These are phyloP conservation scores for Dryas drummondii DNA, from an alignment of 306 rosid species.

Conservation along the genomic window DNA sequence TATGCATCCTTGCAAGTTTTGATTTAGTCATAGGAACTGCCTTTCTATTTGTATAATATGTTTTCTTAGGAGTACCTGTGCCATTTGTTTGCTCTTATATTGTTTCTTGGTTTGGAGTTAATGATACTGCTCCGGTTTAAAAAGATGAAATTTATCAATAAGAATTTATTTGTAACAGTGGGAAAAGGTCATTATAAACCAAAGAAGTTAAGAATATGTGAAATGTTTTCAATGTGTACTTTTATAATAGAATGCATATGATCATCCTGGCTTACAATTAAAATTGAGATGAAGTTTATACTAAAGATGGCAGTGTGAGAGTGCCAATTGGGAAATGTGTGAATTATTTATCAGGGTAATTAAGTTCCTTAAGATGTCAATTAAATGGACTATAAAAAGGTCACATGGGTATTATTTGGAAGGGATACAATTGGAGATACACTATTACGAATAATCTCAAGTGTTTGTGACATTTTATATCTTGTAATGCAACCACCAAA, in stretches of 20 bases:
- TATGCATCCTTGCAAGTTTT: conserved; percentile 3
- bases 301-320: too few species aligned
- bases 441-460: neutral
- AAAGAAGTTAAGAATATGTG: too few species aligned
- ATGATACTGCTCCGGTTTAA: neutral
- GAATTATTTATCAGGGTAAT: neutral
- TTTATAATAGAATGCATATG: too few species aligned
- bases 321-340: neutral
- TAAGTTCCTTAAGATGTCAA: neutral
- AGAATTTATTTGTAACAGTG: too few species aligned
- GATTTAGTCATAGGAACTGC: neutral
- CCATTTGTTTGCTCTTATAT: neutral
- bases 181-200: too few species aligned
- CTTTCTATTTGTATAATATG: neutral
- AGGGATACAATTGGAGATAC: neutral
- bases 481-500: neutral
- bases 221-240: too few species aligned
- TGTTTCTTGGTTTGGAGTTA: neutral
- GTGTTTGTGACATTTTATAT: neutral
- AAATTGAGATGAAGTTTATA: too few species aligned
- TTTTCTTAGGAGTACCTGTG: neutral
- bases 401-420: neutral
- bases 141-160: neutral
- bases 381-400: neutral
- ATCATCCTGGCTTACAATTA: too few species aligned